Percentiles rank a stretch among this genome's conserved stretches.
These are phyloP conservation scores for Viola odorata DNA, from an alignment of 345 rosid genomes.

Conservation along the genomic window DNA sequence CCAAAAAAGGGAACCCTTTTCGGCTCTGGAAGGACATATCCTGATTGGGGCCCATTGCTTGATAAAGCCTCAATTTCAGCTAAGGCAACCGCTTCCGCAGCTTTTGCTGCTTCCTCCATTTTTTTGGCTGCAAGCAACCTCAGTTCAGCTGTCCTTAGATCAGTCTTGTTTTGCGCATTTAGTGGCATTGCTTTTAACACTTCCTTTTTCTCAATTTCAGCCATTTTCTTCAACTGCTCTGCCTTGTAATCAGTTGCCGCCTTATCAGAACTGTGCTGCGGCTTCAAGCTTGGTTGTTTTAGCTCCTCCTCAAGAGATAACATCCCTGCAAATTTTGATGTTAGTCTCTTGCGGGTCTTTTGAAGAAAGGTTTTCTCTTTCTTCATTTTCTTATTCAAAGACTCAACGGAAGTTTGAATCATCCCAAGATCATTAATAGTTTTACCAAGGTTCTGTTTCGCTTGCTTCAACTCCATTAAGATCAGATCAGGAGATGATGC, in stretches of 20 bases:
- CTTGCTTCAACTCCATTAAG: conserved; percentile 80
- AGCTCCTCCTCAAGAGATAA: conserved; percentile 47
- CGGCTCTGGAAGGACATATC: conserved; percentile 59
- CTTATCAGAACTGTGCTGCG: conserved; percentile 14
- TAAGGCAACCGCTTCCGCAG: conserved; percentile 86
- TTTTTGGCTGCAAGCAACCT: conserved; percentile 85
- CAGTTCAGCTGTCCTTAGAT: conserved; percentile 67
- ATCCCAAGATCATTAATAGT: conserved; percentile 74
- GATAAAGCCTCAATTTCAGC: conserved; percentile 62
- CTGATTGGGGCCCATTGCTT: conserved; percentile 29
- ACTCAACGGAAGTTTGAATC: conserved; percentile 76
- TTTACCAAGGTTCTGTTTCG: conserved; percentile 74
- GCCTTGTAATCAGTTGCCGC: conserved; percentile 13
- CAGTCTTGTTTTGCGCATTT: conserved; percentile 36
- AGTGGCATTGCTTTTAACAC: conserved; percentile 22
- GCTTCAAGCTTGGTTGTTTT: conserved; percentile 37
- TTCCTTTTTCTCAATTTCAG: conserved; percentile 28
- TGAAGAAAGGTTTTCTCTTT: conserved; percentile 63
- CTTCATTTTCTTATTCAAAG: conserved; percentile 72
- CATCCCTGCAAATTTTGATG: conserved; percentile 52
- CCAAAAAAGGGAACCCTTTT: conserved; percentile 17
- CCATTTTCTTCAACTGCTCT: conserved; percentile 44
- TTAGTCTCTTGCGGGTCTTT: conserved; percentile 57
- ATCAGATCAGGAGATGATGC: conserved; percentile 65
- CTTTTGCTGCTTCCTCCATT: conserved; percentile 99